Base-by-base conservation (phyloP, 305 asterid genomes). In the Fraxinus albicans region DNA sequence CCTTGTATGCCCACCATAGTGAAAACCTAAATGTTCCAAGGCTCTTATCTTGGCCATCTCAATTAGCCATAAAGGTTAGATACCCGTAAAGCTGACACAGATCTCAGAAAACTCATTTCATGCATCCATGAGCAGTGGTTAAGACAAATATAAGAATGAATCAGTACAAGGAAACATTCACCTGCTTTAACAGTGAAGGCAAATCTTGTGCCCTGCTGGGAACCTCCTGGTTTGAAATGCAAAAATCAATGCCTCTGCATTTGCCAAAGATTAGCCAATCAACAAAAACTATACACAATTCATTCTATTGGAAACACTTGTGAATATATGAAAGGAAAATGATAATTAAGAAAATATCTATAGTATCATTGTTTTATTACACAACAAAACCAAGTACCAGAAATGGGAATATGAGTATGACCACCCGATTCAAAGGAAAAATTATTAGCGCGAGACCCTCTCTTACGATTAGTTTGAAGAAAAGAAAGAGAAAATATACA, bases 201-300 rank as follows among this genome's bases (percentile, higher is more conserved):
- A 96, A 87, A 60, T 93, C 96, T 13, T 9, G 84, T 73, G 90
- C 91, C 88, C 89, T 88, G 83, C 33, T 31, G 0, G 98, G 92
- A 72, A 90, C 87, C 85, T 90, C 93, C 8, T 86, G 83, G 88
- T 90, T 94, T 50, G 95, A 89, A 84, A 93, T 82, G 63, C 94
- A 87, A 90, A 86, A 91, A 87, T 96, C 99, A 83, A 96, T 88
- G 77, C 97, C 95, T 87, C 99, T 96, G 91, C 89, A 89, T 77
- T 81, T 77, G 77, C 38, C 75, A 84, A 60, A 72, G 82, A 21
- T 12, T 29, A 53, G 15, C 27, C 15, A 15, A n/a, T 80, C 13
- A 27, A 58, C 21, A 55, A 77, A 47, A 80, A 38, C 50, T 7
- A 77, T 75, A 65, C 80, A 78, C 40, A 83, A 76, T 25, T 79